phyloP scores from a whole-genome alignment of 257 asterid genomes.

The Solanum ahanhuiri region DNA sequence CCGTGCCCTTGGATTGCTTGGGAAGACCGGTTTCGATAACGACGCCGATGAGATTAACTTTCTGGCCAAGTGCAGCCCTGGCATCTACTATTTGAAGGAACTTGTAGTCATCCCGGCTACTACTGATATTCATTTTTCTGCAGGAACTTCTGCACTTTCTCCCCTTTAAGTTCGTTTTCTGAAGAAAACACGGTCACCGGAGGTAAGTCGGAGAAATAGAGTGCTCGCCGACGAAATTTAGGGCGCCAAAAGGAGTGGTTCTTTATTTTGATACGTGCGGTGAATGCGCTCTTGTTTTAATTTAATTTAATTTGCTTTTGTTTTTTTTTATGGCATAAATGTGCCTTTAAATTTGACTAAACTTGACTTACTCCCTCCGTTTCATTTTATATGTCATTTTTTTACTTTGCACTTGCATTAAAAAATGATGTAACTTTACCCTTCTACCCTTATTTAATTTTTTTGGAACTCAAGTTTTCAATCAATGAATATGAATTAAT shows the following conservation, averaged over 20 bases:
- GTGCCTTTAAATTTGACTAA: too few relatives aligned
- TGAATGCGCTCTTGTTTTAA: not conserved
- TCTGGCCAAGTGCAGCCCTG: slow-evolving; percentile 34
- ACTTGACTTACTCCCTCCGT: too few relatives aligned
- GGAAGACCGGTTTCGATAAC: slow-evolving; percentile 42
- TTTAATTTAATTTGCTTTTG: not conserved
- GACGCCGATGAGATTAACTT: slow-evolving; percentile 57
- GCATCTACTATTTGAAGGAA: slow-evolving; percentile 49
- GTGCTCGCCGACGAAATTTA: not conserved
- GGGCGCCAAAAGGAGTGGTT: not conserved
- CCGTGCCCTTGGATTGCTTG: slow-evolving; percentile 52
- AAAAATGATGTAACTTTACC: too few relatives aligned
- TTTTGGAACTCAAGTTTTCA: too few relatives aligned
- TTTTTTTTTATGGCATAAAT: too few relatives aligned
- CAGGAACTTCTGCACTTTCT: not conserved
- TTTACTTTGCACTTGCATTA: too few relatives aligned
- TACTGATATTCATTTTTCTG: not conserved
- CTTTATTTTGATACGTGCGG: not conserved
- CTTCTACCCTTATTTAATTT: too few relatives aligned
- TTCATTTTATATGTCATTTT: too few relatives aligned
- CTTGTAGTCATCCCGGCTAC: slow-evolving; percentile 29
- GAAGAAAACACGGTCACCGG: not conserved
- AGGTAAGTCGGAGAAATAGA: not conserved
- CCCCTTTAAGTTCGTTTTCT: not conserved
- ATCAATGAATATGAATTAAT: too few relatives aligned